These are phyloP conservation scores for Podospora bellae-mahoneyi DNA, from an alignment of 495 filamentous ascomycete species.

Conservation along the genomic window DNA sequence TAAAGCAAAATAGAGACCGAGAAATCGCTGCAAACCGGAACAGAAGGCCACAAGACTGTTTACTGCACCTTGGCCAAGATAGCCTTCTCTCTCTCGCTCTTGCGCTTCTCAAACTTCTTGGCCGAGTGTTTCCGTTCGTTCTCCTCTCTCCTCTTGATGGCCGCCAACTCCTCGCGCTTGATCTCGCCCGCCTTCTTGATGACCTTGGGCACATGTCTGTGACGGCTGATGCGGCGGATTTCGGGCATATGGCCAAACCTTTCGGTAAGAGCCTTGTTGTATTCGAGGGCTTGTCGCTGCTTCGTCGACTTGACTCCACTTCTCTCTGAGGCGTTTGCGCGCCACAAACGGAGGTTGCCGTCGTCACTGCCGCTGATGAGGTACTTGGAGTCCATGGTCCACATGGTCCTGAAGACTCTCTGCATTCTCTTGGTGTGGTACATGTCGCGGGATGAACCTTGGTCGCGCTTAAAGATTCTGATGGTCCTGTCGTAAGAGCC, in stretches of 20 bases:
- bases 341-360: slow-evolving; percentile 91
- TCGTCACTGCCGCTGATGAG: slow-evolving; percentile 85
- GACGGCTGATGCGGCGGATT: slow-evolving; percentile 81
- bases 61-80: slow-evolving; percentile 75
- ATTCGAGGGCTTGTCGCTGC: slow-evolving; percentile 84
- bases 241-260: slow-evolving; percentile 95
- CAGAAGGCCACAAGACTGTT: slow-evolving; percentile 12
- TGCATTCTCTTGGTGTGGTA: slow-evolving; percentile 99
- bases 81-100: slow-evolving; percentile 89
- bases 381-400: slow-evolving; percentile 85
- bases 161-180: slow-evolving; percentile 81
- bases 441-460: slow-evolving; percentile 83
- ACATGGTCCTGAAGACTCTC: slow-evolving; percentile 70
- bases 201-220: slow-evolving; percentile 86
- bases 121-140: slow-evolving; percentile 88
- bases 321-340: slow-evolving; percentile 79
- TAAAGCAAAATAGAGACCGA: slow-evolving; percentile 15
- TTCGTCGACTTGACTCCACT: slow-evolving; percentile 79
- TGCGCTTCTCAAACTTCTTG: slow-evolving; percentile 69
- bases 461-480: slow-evolving; percentile 73
- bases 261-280: slow-evolving; percentile 79
- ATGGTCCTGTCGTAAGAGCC: slow-evolving; percentile 64
- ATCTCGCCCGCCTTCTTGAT: slow-evolving; percentile 98
- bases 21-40: not conserved
- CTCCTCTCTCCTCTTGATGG: slow-evolving; percentile 86